phyloP scores from a whole-genome alignment of 192 early-diverging fungal species.

The Rhizophagus prolifer region DNA sequence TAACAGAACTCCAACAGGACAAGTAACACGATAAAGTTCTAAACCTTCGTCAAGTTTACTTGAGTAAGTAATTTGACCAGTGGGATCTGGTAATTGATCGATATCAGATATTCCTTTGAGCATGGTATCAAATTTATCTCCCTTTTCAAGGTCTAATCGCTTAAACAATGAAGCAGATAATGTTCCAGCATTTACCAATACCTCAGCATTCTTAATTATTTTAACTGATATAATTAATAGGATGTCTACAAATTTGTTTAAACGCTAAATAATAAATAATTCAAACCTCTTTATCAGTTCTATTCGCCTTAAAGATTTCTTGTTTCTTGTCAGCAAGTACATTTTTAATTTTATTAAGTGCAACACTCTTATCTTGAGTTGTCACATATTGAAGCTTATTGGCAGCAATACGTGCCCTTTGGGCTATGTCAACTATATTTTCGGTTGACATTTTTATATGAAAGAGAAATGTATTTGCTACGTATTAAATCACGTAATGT shows the following conservation, averaged over 20 bases:
- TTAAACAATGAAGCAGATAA: slow-evolving; percentile 79
- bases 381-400: slow-evolving; percentile 68
- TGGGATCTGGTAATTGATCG: slow-evolving; percentile 79
- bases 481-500: too few species aligned
- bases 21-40: slow-evolving; percentile 86
- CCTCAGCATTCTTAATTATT: slow-evolving; percentile 56
- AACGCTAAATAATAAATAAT: neutral
- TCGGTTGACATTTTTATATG: too few species aligned
- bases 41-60: slow-evolving; percentile 79
- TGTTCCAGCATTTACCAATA: slow-evolving; percentile 68
- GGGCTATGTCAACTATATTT: too few species aligned
- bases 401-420: slow-evolving; percentile 66
- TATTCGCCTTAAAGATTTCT: slow-evolving; percentile 77
- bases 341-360: slow-evolving; percentile 67
- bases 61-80: slow-evolving; percentile 75
- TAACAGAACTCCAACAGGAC: slow-evolving; percentile 92
- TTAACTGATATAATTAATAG: neutral
- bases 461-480: too few species aligned
- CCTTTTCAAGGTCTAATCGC: slow-evolving; percentile 82
- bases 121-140: slow-evolving; percentile 84
- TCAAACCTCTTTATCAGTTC: slow-evolving; percentile 68
- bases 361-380: slow-evolving; percentile 73
- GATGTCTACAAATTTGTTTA: neutral
- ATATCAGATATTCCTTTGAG: slow-evolving; percentile 90
- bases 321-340: slow-evolving; percentile 63